A percentile compares a stretch with the other conserved stretches of the same genome.
phyloP scores from a whole-genome alignment of 192 early-diverging fungal genomes.

The Gaertneriomyces sp. region DNA sequence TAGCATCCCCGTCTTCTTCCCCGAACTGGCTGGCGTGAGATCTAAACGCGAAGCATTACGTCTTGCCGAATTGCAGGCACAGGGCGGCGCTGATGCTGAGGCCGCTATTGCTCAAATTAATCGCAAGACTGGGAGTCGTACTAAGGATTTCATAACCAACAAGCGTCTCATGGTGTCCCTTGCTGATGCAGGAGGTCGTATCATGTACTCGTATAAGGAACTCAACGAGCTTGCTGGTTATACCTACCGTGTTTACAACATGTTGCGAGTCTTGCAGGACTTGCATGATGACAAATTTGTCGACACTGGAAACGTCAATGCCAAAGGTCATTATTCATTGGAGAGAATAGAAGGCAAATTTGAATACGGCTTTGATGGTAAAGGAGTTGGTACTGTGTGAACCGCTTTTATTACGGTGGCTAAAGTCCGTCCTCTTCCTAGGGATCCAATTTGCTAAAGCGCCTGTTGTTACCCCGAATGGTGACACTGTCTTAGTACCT shows the following conservation, averaged over 20 bases:
- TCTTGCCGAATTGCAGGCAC: constrained; percentile 27
- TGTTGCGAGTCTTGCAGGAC: constrained; percentile 80
- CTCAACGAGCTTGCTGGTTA: constrained; percentile 93
- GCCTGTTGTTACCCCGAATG: constrained; percentile 48
- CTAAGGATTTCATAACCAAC: constrained; percentile 87
- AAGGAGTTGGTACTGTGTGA: not conserved
- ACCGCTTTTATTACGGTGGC: constrained; percentile 27
- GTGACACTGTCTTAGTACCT: constrained; percentile 36
- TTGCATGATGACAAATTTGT: constrained; percentile 53
- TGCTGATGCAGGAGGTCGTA: constrained; percentile 90
- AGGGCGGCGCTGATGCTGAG: constrained; percentile 47
- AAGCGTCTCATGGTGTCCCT: constrained; percentile 80
- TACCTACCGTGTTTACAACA: constrained; percentile 83
- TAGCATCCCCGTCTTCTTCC: constrained; percentile 81
- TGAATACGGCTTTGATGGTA: constrained; percentile 11
- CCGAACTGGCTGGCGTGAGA: constrained; percentile 28
- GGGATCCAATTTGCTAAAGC: constrained; percentile 40
- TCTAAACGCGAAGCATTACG: constrained; percentile 32
- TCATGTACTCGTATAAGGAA: constrained; percentile 96
- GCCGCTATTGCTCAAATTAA: constrained; percentile 34
- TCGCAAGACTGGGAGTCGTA: constrained; percentile 52
- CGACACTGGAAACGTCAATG: constrained; percentile 32
- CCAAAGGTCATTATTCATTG: constrained; percentile 35
- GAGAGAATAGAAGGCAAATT: constrained; percentile 28
- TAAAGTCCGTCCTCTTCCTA: constrained; percentile 2